Conservation (phyloP, 495 filamentous ascomycete genomes). For the Aspergillus mulundensis region DNA sequence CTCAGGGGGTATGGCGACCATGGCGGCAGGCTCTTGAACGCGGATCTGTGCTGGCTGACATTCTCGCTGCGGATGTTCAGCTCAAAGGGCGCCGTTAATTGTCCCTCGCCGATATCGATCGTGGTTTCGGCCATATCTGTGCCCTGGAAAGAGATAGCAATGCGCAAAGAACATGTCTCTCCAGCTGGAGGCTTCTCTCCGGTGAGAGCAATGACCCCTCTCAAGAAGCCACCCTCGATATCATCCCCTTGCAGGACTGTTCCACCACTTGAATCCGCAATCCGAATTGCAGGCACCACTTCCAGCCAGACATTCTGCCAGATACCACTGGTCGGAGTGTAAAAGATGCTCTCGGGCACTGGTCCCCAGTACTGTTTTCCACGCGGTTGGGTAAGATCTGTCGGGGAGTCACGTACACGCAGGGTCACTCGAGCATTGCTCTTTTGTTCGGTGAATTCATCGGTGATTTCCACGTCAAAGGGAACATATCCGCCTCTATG, state of each 20-base stretch:
- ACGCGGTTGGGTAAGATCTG: slow-evolving; percentile 35
- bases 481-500: slow-evolving; percentile 38
- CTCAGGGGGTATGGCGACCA: no score
- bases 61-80: slow-evolving; percentile 17
- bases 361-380: slow-evolving; percentile 41
- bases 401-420: slow-evolving; percentile 30
- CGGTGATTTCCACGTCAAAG: slow-evolving; percentile 34
- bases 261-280: slow-evolving; percentile 27
- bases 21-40: no score
- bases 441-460: slow-evolving; percentile 10
- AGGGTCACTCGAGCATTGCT: slow-evolving; percentile 20
- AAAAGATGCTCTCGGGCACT: slow-evolving; percentile 39
- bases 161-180: slow-evolving; percentile 1
- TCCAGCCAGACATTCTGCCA: slow-evolving; percentile 38
- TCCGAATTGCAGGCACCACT: slow-evolving; percentile 28
- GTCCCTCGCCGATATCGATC: slow-evolving; percentile 16
- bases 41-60: no score
- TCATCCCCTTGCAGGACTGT: slow-evolving; percentile 33
- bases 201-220: slow-evolving; percentile 22
- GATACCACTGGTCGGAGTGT: slow-evolving; percentile 36
- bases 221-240: slow-evolving; percentile 24
- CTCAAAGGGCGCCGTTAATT: slow-evolving; percentile 19
- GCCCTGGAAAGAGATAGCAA: slow-evolving; percentile 14
- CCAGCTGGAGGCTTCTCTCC: slow-evolving; percentile 6
- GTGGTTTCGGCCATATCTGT: slow-evolving; percentile 11